Base-by-base conservation (phyloP, 257 asterid species). In the Nicotiana paniculata region DNA sequence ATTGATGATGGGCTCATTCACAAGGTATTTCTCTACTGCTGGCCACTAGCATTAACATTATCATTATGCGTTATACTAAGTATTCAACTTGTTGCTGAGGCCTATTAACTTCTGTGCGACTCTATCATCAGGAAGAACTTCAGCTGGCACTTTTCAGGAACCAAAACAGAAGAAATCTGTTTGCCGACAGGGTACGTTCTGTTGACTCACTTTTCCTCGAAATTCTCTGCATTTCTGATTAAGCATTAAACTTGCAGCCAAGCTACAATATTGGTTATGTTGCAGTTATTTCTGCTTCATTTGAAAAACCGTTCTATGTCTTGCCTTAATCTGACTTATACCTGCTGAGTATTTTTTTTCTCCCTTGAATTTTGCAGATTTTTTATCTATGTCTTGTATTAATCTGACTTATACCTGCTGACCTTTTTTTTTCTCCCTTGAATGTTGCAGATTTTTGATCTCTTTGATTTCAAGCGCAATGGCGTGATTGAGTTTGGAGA, bases 401-500 rank as follows among this genome's bases (percentile, higher is more conserved):
- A 72, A 2, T 62, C 4, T 18, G 35, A 39, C 69, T 55, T 77
- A 4, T 65, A 62, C 16, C 0, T 51, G 58, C 67, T 84, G 82
- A 64, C 16, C 0, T 46, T 2, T 64, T 80, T 30, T 69, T 21
- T 39, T 21, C 5, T 61, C 64, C 11, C 67, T 51, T 11, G n/a
- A 63, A 26, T n/a, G 5, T 5, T 89, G 84, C 82, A 94, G 97
- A 87, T 93, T 69, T 93, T 96, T 80, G 92, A 96, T 84, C 72
- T 91, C 82, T 96, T 96, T 82, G 99, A 93, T 86, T 79, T 59
- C 84, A 96, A 96, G 81, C 88, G 89, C 77, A 92, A 91, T 3
- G 99, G 98, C 33, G 96, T 93, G 59, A 91, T 96, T 64, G 99
- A 93, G 62, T 95, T 92, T 79, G 99, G 98, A 66, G 99, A 96